Evolutionary conservation across 2,329 filamentous ascomycete genomes (phyloP), one percentile per base, ranked within the genome.

Genomic region (Fusarium sacchari): DNA sequence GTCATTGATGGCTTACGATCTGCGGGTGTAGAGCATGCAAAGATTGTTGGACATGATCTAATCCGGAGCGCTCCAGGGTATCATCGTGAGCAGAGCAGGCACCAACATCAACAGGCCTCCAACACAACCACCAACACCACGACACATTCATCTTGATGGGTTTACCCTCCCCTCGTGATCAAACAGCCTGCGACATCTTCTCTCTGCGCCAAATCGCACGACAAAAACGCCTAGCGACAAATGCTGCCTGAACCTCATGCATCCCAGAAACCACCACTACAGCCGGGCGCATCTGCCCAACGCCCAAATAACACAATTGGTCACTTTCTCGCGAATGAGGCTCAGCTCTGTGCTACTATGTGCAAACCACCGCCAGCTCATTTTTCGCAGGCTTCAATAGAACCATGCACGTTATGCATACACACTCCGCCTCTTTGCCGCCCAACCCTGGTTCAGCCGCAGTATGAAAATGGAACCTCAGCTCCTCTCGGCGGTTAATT

Each of bases 391-490:
- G 34, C 34, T 55, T 55, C 34, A 40, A 40, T 28, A 62, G n/a
- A 28, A 28, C 4, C 34, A 34, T 59, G 42, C 56, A 37, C 14
- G 34, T 53, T n/a, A 40, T 30, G 32, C 39, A n/a, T n/a, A 22
- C 36, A 59, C 58, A 40, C 60, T 59, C 60, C 40, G 47, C 58
- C 58, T 61, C 49, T 11, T 56, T 49, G 28, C 28, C 47, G 58
- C 58, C 47, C 39, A 42, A 62, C 39, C 62, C 46, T 17, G 39
- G 62, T 65, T 34, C 62, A 62, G 57, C 57, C 57, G 60, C 36
- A 60, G 44, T n/a, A 61, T 64, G 37, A 64, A 52, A 61, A 50
- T 40, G 30, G 42, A 28, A 34, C 28, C 47, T 52, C 28, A 50
- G n/a, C 37, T 28, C n/a, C 17, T 22, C n/a, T 4, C 36, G 17